Percentiles rank a stretch among this genome's conserved stretches.
Evolutionary conservation across 2,329 filamentous ascomycete species (phyloP).

Genomic region (Ceratocystis huliohia): DNA sequence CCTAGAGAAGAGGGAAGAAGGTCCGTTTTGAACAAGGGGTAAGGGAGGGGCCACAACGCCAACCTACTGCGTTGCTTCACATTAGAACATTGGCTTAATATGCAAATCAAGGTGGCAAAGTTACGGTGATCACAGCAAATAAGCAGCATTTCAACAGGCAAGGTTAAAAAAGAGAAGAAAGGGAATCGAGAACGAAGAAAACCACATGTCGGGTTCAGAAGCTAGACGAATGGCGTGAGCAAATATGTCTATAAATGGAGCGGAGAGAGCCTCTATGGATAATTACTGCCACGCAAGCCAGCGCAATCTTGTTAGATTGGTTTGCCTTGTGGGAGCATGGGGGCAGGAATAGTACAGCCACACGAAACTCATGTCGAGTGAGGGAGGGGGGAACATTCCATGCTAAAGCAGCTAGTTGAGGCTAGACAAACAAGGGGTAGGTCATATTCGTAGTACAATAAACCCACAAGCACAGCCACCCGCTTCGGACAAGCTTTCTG

Average conservation of each 20-base stretch:
- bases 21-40: background rate
- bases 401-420: background rate
- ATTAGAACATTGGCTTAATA: background rate
- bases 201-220: too few relatives aligned
- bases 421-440: background rate
- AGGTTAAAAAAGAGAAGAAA: background rate
- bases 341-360: constrained; percentile 3
- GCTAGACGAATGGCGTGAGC: background rate
- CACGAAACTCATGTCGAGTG: background rate
- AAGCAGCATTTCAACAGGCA: background rate
- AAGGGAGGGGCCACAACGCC: background rate
- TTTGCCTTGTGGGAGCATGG: background rate
- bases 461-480: constrained; percentile 5
- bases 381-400: background rate
- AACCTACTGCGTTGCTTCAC: background rate
- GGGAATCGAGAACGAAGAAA: background rate
- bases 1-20: background rate
- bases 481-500: background rate
- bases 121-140: too few relatives aligned
- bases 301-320: background rate
- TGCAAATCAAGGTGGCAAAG: background rate
- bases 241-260: background rate
- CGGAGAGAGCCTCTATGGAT: background rate
- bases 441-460: background rate
- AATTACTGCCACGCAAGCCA: constrained; percentile 1